Percentiles rank a stretch among this genome's conserved stretches.
Evolutionary conservation across 2,329 filamentous ascomycete genomes (phyloP).

Genomic region (Phoma sp.): DNA sequence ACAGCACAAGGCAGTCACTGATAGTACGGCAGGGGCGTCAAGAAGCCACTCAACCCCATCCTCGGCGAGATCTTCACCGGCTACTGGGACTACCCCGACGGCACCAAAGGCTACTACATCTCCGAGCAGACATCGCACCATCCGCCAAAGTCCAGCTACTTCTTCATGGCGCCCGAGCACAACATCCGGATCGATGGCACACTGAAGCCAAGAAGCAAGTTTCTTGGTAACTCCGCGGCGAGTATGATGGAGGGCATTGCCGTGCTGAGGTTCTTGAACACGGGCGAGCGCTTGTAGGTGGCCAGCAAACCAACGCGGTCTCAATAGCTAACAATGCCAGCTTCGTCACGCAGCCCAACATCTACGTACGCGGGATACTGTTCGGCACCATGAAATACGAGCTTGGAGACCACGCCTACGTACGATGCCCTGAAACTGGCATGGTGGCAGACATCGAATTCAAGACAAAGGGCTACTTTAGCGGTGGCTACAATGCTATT

Average conservation of each 20-base stretch:
- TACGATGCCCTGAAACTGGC: conserved; percentile 86
- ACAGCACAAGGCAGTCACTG: conserved; percentile 28
- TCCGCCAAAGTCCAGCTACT: conserved; percentile 98
- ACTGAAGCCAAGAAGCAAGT: conserved; percentile 91
- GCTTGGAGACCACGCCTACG: conserved; percentile 92
- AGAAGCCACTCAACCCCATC: conserved; percentile 97
- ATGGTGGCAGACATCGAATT: conserved; percentile 93
- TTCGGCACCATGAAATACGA: conserved; percentile 99
- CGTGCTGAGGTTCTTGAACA: conserved; percentile 81
- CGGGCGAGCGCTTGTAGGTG: conserved; percentile 86
- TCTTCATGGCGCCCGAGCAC: conserved; percentile 95
- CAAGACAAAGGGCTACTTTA: conserved; percentile 97
- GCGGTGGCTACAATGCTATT: conserved; percentile 95
- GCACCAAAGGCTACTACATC: conserved; percentile 91
- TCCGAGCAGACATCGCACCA: conserved; percentile 98
- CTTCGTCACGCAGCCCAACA: conserved; percentile 95
- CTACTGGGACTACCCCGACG: conserved; percentile 90
- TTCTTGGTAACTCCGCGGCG: conserved; percentile 94
- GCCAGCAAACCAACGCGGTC: background rate
- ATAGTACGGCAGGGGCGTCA: conserved; percentile 74
- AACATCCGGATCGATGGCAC: conserved; percentile 95
- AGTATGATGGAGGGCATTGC: conserved; percentile 98
- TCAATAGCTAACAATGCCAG: conserved; percentile 53
- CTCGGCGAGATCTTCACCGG: conserved; percentile 93
- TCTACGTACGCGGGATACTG: conserved; percentile 96